Evolutionary conservation across 495 filamentous ascomycete species (phyloP), one percentile per base, ranked within the genome.

Genomic region (Friedmanniomyces endolithicus): DNA sequence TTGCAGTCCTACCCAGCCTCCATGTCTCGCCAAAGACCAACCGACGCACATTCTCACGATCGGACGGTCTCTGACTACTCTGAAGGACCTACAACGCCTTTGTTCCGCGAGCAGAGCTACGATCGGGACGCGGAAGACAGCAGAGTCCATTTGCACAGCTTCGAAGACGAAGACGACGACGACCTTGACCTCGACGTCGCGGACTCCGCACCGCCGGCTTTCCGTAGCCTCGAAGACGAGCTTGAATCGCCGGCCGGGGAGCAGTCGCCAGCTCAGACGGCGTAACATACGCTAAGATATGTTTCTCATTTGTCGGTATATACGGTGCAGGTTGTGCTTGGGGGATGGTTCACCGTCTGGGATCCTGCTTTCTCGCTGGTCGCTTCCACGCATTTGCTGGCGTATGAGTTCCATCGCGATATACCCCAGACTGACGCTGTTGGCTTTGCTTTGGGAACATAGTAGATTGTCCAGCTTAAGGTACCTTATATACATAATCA

Each of bases 11-110:
- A 46, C 11, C 20, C 44, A 6, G 23, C 23, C 14, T 27, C 43
- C 24, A n/a, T 19, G 12, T 33, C 7, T 49, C 50, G 11, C 55
- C 27, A 31, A 31, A 9, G 27, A 31, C 27, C 9, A 4, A n/a
- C 8, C 31, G 40, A 58, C 14, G 20, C 49, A 1, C 12, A 1
- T 11, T 24, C 43, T 2, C 29, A 22, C 8, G 23, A 47, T 31
- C 17, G 48, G n/a, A 23, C 12, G 27, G 31, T 25, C 12, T 47
- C 50, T 6, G 29, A 24, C 12, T 33, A 24, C 17, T 23, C 37
- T 20, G 55, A 57, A 79, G 75, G 80, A 87, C 94, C 68, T 83
- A 85, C 69, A 77, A 82, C 59, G 73, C 80, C 68, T n/a, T 56
- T 71, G 24, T 34, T 72, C 41, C 47, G 68, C n/a, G 62, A 66